Conservation (phyloP, 768 basidiomycete genomes). For the Lactarius sanguifluus region DNA sequence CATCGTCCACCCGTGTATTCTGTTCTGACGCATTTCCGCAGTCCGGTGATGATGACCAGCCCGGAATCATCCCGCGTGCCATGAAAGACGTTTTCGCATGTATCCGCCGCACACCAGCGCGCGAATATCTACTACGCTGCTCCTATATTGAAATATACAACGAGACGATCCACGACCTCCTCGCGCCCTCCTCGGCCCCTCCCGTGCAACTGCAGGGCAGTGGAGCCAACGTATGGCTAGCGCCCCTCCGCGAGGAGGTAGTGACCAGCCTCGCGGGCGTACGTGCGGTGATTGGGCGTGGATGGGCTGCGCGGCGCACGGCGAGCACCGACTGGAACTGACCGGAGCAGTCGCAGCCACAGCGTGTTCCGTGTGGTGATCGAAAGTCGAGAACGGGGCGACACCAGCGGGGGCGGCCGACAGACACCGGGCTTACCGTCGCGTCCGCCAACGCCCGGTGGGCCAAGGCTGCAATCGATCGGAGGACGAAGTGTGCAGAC, state of each 20-base stretch:
- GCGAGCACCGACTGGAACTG: slow-evolving; percentile 99
- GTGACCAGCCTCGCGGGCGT: slow-evolving; percentile 90
- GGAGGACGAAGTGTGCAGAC: slow-evolving; percentile 79
- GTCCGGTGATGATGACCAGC: slow-evolving; percentile 76
- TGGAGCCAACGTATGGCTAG: slow-evolving; percentile 57
- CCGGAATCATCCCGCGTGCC: slow-evolving; percentile 91
- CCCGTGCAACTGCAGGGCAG: slow-evolving; percentile 73
- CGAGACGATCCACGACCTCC: slow-evolving; percentile 81
- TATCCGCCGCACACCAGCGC: slow-evolving; percentile 70
- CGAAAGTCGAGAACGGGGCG: slow-evolving; percentile 76
- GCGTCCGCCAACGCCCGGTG: slow-evolving; percentile 51
- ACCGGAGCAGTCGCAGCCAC: slow-evolving; percentile 90
- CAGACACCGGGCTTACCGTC: slow-evolving; percentile 51
- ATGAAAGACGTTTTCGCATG: slow-evolving; percentile 89
- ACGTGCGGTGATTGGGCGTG: slow-evolving; percentile 77
- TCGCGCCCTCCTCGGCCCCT: slow-evolving; percentile 65
- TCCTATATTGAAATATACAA: slow-evolving; percentile 99
- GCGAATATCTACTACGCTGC: slow-evolving; percentile 93
- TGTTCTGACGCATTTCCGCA: slow-evolving; percentile 34
- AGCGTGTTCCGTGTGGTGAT: slow-evolving; percentile 92
- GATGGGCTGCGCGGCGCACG: slow-evolving; percentile 84
- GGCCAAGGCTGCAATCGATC: slow-evolving; percentile 69
- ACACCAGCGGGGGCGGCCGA: slow-evolving; percentile 47
- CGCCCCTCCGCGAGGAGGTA: slow-evolving; percentile 86
- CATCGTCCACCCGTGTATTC: not conserved